Evolutionary conservation across 192 early-diverging fungal species (phyloP).

Genomic region (Geranomyces variabilis): DNA sequence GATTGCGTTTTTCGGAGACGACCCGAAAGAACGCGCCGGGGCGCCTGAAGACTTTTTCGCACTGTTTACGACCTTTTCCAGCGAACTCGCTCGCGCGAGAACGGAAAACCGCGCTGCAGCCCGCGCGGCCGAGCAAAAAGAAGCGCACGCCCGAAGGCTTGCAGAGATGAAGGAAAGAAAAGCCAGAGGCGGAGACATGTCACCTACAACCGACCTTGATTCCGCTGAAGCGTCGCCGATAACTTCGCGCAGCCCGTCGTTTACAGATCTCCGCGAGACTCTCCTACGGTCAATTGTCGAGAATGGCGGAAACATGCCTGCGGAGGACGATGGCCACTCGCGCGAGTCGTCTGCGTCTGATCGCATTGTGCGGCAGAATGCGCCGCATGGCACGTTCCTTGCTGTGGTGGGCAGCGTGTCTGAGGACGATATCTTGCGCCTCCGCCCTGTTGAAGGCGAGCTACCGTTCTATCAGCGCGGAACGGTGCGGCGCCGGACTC

Average conservation of each 20-base stretch:
- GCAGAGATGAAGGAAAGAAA: not conserved
- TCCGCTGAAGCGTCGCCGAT: slow-evolving; percentile 1
- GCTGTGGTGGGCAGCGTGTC: slow-evolving; percentile 10
- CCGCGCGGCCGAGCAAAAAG: slow-evolving; percentile 16
- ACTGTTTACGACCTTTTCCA: slow-evolving; percentile 73
- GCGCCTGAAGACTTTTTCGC: slow-evolving; percentile 57
- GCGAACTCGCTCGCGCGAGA: slow-evolving; percentile 18
- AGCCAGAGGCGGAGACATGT: not conserved
- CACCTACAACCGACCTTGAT: not conserved
- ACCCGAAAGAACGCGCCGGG: slow-evolving; percentile 29
- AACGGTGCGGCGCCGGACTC: slow-evolving; percentile 20
- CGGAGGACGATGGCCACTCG: not conserved
- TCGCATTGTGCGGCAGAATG: slow-evolving; percentile 7
- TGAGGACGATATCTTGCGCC: slow-evolving; percentile 23
- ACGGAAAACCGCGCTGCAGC: slow-evolving; percentile 24
- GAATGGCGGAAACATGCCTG: not conserved
- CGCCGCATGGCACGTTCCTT: slow-evolving; percentile 21
- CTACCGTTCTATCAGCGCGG: slow-evolving; percentile 23
- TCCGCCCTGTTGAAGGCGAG: slow-evolving; percentile 28
- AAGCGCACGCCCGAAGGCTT: slow-evolving; percentile 1
- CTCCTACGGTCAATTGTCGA: slow-evolving; percentile 18
- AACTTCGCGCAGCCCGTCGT: slow-evolving; percentile 11
- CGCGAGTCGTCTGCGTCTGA: slow-evolving; percentile 4
- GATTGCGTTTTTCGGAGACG: slow-evolving; percentile 52
- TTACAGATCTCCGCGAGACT: slow-evolving; percentile 21